Evolutionary conservation across 1,284 basidiomycete genomes (phyloP), one percentile per base, ranked within the genome.

Genomic region (Cerrena zonata): DNA sequence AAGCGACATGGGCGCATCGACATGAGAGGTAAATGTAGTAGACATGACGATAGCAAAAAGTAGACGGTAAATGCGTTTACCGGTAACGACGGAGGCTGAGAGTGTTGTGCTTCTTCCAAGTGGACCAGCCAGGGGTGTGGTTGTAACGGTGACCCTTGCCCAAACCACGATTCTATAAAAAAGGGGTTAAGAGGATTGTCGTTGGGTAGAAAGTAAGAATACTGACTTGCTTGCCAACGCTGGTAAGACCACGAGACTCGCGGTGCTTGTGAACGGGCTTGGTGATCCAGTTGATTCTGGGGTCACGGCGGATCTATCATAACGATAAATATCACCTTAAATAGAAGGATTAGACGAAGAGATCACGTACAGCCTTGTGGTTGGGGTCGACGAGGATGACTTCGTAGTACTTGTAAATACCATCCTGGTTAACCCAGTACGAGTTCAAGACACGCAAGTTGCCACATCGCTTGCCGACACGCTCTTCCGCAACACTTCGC

Each of bases 371-470:
- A 58, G 89, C 91, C 71, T 93, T 94, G 77, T 94, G 91, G 65
- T 71, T 84, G 53, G 91, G 93, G 68, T 99, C 95, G 53, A 99
- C 94, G 61, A 95, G 84, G 69, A 99, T 99, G 64, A 99, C 93
- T 72, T 99, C 95, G 77, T 87, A 99, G 80, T 96, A 99, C 73
- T 97, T 97, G 86, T 97, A 97, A 39, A 98, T 91, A 77, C 94
- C 94, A 70, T 98, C 94, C 77, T 97, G 92, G 79, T 98, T 98
- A 69, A 99, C 77, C 95, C 95, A 98, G 85, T 99, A 99, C 53
- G 94, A 98, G 82, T 97, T 94, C 64, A 94, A 72, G 53, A 99
- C 94, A 55, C 95, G 86, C 65, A 99, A 75, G 75, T 98, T 97
- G 52, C 93, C 92, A 70, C 95, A 99, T 65, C 95, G 86, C 67